Evolutionary conservation across 371 early-diverging fungal genomes (phyloP).

Genomic region (Mortierella sp.): DNA sequence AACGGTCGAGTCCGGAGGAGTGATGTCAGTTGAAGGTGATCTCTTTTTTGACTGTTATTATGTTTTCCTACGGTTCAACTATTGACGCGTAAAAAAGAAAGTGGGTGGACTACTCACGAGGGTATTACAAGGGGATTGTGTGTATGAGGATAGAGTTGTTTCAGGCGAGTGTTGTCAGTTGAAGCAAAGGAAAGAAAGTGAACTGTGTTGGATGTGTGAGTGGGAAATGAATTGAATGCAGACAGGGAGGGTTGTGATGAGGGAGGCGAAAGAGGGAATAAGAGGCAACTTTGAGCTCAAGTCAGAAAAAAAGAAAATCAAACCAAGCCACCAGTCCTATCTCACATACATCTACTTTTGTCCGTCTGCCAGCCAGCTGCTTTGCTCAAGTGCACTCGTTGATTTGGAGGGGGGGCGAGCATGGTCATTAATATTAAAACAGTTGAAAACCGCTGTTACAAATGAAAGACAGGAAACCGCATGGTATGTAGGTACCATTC

Average conservation of each 20-base stretch:
- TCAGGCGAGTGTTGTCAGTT: not conserved
- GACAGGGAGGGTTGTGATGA: not conserved
- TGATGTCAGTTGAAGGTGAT: not conserved
- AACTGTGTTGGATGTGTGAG: not conserved
- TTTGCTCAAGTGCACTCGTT: not conserved
- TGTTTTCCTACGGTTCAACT: not conserved
- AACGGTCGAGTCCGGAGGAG: not conserved
- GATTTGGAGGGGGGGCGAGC: not conserved
- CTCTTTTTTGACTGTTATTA: not conserved
- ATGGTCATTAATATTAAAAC: not conserved
- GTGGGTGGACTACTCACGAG: not conserved
- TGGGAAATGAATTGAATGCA: constrained; percentile 1
- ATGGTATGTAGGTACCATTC: not conserved
- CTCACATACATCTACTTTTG: not conserved
- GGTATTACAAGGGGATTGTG: not conserved
- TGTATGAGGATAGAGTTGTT: not conserved
- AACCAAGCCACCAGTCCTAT: not conserved
- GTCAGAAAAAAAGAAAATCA: not conserved
- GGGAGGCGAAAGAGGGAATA: not conserved
- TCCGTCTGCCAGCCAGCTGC: not conserved
- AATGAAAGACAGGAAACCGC: not conserved
- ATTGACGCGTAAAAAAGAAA: not conserved
- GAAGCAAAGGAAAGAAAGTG: not conserved
- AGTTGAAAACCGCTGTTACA: not conserved
- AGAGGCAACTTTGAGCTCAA: not conserved